phyloP scores from a whole-genome alignment of 2,329 filamentous ascomycete species.

The Monosporascus ibericus region DNA sequence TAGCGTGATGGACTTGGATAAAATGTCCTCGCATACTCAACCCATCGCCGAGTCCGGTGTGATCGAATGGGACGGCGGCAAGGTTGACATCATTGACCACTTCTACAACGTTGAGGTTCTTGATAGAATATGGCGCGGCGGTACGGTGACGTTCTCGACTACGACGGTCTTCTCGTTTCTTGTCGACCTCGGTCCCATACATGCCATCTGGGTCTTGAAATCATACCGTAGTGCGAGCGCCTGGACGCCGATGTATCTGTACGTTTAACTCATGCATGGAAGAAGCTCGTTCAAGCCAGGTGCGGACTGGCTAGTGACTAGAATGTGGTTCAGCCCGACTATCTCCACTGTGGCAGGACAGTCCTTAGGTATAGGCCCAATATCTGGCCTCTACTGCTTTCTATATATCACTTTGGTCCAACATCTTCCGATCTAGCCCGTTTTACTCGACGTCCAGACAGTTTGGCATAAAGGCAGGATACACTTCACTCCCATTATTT shows the following conservation, averaged over 20 bases:
- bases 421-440: not conserved
- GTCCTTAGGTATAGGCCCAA: not conserved
- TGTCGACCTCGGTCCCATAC: constrained; percentile 9
- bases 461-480: not conserved
- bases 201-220: constrained; percentile 11
- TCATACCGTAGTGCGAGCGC: constrained; percentile 2
- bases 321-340: not conserved
- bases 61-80: constrained; percentile 6
- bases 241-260: constrained; percentile 9
- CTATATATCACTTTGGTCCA: not conserved
- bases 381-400: not conserved
- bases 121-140: constrained; percentile 7
- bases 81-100: constrained; percentile 3
- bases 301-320: not conserved
- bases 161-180: constrained; percentile 10
- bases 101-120: constrained; percentile 4
- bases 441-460: not conserved
- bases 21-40: not conserved
- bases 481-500: constrained; percentile 4
- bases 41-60: not conserved
- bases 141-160: constrained; percentile 5
- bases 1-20: not conserved
- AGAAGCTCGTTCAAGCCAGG: not conserved
- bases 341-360: not conserved
- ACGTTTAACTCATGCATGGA: not conserved